Base-by-base conservation (phyloP, 768 basidiomycete species). In the Kwoniella europaea region DNA sequence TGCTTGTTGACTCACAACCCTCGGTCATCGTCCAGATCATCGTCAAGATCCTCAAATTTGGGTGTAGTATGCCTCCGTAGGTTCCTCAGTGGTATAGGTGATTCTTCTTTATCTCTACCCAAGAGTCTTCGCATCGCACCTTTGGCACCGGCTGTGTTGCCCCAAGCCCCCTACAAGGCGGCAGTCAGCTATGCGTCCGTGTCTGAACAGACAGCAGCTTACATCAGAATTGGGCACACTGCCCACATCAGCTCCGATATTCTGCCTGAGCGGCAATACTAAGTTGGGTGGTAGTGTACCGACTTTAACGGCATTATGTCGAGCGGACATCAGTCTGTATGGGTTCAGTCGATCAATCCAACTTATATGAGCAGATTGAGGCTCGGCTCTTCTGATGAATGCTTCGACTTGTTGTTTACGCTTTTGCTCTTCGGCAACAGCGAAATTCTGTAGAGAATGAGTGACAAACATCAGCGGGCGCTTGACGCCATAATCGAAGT, bases 341-440 rank as follows among this genome's bases (percentile, higher is more conserved):
- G 94, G 95, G 79, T 98, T 96, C 43, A 93, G 82, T 59, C 85
- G 86, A 58, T 89, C 88, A 24, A 92, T 79, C 94, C 94, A 98
- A 16, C 87, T 85, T 6, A 80, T 87, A 78, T 70, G 84, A 77
- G 73, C 82, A 53, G 74, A 79, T 69, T 81, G 75, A 0, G 85
- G 84, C 58, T 82, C 77, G 12, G 77, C 86, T 24, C 87, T 87
- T 68, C 90, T 88, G 70, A 88, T 77, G 72, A 84, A 86, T 58
- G 89, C 87, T 6, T 89, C 88, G 5, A 91, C 89, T 83, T 97
- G 96, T 72, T 91, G 87, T 16, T 88, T 87, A 63, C 90, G 89
- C 85, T 98, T 98, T 29, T 89, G 88, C 79, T 95, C 93, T 78
- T 98, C 96, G 0, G 93, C 93, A 5, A 97, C 89, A 24, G 90